A percentile compares a stretch with the other conserved stretches of the same genome.
These are phyloP conservation scores for Moesziomyces sp. DNA, from an alignment of 1,284 basidiomycete species.

Conservation along the genomic window DNA sequence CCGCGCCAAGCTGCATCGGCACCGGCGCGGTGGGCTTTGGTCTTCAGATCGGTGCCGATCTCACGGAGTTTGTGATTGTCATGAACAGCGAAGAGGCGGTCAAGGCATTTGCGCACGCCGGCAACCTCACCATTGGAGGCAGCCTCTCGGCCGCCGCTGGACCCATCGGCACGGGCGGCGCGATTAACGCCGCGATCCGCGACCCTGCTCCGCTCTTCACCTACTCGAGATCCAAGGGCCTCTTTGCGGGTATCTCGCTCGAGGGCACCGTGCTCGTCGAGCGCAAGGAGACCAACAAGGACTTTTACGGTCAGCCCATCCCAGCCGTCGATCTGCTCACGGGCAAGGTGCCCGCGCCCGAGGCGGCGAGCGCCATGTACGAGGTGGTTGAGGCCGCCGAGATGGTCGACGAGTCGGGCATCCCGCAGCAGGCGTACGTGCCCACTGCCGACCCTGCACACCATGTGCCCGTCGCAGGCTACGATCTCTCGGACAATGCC, in stretches of 20 bases:
- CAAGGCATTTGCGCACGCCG: conserved; percentile 90
- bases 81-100: conserved; percentile 97
- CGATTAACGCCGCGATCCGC: conserved; percentile 84
- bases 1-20: conserved; percentile 96
- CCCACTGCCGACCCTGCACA: conserved; percentile 69
- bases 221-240: conserved; percentile 92
- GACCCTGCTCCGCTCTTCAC: conserved; percentile 97
- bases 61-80: conserved; percentile 79
- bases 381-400: conserved; percentile 86
- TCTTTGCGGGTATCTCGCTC: conserved; percentile 93
- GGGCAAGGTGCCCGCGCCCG: conserved; percentile 93
- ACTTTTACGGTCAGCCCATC: conserved; percentile 93
- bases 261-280: conserved; percentile 96
- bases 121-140: conserved; percentile 92
- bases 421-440: conserved; percentile 83
- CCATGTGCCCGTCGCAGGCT: conserved; percentile 9
- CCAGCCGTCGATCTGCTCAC: conserved; percentile 88
- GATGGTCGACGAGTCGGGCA: conserved; percentile 73
- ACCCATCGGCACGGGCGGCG: conserved; percentile 93
- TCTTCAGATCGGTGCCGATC: conserved; percentile 80
- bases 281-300: conserved; percentile 79
- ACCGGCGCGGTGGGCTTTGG: conserved; percentile 91
- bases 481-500: conserved; percentile 26
- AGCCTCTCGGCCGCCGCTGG: conserved; percentile 63
- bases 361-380: conserved; percentile 91